phyloP scores from a whole-genome alignment of 1,284 basidiomycete species.

The Boletellus deceptivus region DNA sequence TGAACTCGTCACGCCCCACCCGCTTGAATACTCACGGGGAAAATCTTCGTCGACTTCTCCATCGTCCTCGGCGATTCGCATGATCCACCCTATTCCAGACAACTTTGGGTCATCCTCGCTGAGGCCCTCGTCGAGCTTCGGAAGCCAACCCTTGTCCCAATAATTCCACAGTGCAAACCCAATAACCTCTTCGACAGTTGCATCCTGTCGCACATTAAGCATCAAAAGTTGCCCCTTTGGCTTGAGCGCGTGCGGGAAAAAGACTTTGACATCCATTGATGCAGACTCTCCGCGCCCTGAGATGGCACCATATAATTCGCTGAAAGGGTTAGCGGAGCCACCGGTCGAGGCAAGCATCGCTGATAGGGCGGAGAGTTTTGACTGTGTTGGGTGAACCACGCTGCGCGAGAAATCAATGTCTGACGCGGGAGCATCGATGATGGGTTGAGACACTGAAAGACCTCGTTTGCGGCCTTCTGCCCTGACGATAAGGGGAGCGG shows the following conservation, averaged over 20 bases:
- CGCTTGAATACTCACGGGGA: conserved; percentile 63
- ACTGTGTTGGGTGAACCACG: conserved; percentile 42
- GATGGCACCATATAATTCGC: conserved; percentile 77
- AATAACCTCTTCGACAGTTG: conserved; percentile 93
- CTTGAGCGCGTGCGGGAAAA: conserved; percentile 80
- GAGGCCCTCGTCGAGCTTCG: conserved; percentile 65
- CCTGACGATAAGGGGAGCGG: conserved; percentile 12
- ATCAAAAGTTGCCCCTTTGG: conserved; percentile 59
- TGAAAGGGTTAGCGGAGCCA: conserved; percentile 73
- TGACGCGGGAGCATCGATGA: conserved; percentile 21
- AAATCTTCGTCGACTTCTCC: conserved; percentile 99
- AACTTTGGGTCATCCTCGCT: conserved; percentile 62
- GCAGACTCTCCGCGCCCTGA: conserved; percentile 69
- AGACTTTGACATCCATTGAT: conserved; percentile 72
- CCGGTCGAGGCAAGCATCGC: conserved; percentile 62
- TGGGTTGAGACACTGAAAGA: conserved; percentile 25
- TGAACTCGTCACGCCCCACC: neutral
- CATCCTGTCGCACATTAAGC: conserved; percentile 80
- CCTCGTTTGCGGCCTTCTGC: conserved; percentile 29
- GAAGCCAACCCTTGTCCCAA: conserved; percentile 84
- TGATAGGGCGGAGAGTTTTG: conserved; percentile 58
- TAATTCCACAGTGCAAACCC: conserved; percentile 91
- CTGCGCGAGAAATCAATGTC: conserved; percentile 52
- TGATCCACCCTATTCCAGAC: conserved; percentile 87
- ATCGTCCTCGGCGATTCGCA: conserved; percentile 95